Conservation (phyloP, 2,329 filamentous ascomycete species). For the Colletotrichum lentis region DNA sequence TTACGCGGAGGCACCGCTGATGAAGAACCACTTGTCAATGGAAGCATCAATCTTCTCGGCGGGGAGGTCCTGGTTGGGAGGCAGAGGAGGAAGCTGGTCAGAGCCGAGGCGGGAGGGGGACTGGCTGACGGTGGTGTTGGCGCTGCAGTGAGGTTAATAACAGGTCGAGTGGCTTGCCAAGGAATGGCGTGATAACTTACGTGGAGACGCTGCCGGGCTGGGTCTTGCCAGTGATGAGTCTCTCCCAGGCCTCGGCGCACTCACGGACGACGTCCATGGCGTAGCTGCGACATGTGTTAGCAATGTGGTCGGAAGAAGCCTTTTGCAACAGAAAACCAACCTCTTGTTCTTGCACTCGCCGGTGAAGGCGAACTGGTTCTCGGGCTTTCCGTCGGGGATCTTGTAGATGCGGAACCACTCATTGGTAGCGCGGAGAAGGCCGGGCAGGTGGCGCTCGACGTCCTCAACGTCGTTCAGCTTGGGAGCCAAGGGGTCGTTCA, state of each 20-base stretch:
- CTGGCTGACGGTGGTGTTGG: constrained; percentile 79
- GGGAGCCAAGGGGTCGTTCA: constrained; percentile 94
- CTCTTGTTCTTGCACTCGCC: constrained; percentile 99
- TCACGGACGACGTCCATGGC: constrained; percentile 95
- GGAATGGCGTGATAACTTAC: constrained; percentile 63
- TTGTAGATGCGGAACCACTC: constrained; percentile 99
- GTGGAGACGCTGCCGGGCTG: constrained; percentile 78
- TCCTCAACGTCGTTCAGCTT: constrained; percentile 99
- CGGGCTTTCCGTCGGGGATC: constrained; percentile 99
- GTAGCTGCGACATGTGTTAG: constrained; percentile 64
- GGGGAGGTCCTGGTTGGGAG: constrained; percentile 78
- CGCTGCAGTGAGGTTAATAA: constrained; percentile 61
- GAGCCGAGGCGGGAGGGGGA: constrained; percentile 76
- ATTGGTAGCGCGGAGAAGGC: constrained; percentile 95
- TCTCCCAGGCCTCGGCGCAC: constrained; percentile 97
- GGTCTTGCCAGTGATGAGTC: constrained; percentile 90
- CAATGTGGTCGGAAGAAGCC: neutral
- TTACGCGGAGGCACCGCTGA: constrained; percentile 92
- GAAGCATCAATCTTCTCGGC: constrained; percentile 92
- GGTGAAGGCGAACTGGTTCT: constrained; percentile 99
- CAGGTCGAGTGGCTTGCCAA: constrained; percentile 32
- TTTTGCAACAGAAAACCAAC: constrained; percentile 55
- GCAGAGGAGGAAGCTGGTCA: constrained; percentile 78
- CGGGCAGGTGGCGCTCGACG: constrained; percentile 96
- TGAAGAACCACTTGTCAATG: constrained; percentile 99